Evolutionary conservation across 1,284 basidiomycete species (phyloP).

Genomic region (Sanghuangporus sanghuang): DNA sequence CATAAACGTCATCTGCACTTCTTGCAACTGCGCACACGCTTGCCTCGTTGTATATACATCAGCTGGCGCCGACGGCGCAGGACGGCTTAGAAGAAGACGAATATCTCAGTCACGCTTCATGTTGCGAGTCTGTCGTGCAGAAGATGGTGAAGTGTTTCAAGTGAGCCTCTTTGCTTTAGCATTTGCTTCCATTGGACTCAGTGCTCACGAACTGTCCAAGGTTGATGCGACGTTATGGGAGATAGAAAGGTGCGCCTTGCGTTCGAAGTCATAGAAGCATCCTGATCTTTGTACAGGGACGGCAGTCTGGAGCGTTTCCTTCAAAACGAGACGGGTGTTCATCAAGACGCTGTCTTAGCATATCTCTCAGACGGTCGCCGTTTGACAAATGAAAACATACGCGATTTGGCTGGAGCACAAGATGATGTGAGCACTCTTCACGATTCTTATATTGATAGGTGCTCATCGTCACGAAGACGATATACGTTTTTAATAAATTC

Average conservation of each 20-base stretch:
- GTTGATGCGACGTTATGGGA: constrained; percentile 63
- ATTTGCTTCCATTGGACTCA: not conserved
- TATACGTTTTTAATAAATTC: constrained; percentile 76
- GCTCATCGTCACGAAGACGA: constrained; percentile 39
- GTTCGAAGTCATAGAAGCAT: not conserved
- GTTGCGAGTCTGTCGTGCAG: constrained; percentile 72
- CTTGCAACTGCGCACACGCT: not conserved
- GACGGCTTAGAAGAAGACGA: not conserved
- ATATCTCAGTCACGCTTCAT: constrained; percentile 29
- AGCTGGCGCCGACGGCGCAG: not conserved
- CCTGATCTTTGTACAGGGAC: constrained; percentile 32
- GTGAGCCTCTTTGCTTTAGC: constrained; percentile 25
- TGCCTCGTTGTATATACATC: not conserved
- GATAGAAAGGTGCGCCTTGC: constrained; percentile 54
- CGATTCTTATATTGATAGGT: constrained; percentile 5
- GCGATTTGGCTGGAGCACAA: constrained; percentile 64
- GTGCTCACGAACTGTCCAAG: constrained; percentile 28
- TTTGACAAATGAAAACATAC: constrained; percentile 59
- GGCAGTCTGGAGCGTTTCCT: constrained; percentile 63
- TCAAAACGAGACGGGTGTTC: constrained; percentile 60
- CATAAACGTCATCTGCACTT: not conserved
- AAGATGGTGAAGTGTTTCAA: constrained; percentile 58
- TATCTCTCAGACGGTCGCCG: constrained; percentile 73
- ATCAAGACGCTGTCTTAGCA: constrained; percentile 61
- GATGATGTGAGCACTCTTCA: constrained; percentile 50